phyloP scores from a whole-genome alignment of 345 rosid species.

The Eucalyptus cloeziana region DNA sequence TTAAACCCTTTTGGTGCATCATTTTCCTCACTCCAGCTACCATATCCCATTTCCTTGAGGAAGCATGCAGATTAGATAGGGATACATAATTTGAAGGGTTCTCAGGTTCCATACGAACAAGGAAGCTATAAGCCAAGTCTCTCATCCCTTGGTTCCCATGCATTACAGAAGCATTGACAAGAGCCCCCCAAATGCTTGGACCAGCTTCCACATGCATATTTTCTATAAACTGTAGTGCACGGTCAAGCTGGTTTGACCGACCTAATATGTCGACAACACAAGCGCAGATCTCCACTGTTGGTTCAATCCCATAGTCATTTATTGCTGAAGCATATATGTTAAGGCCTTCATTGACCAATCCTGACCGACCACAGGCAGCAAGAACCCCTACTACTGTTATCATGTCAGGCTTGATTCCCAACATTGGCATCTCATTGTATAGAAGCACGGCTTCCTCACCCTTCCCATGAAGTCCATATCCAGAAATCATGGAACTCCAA shows the following conservation, averaged over 20 bases:
- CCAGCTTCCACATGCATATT: conserved; percentile 46
- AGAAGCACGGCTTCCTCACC: conserved; percentile 45
- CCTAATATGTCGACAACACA: conserved; percentile 60
- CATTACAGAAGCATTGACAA: conserved; percentile 40
- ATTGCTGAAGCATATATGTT: conserved; percentile 17
- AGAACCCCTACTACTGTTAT: conserved; percentile 47
- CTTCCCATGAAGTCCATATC: conserved; percentile 61
- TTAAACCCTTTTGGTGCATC: conserved; percentile 48
- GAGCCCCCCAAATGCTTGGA: conserved; percentile 69
- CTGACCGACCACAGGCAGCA: conserved; percentile 52
- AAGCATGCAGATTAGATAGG: conserved; percentile 49
- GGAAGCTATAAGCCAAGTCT: conserved; percentile 42
- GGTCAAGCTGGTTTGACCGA: conserved; percentile 40
- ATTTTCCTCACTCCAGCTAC: conserved; percentile 48
- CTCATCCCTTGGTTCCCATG: conserved; percentile 53
- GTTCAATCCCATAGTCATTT: conserved; percentile 26
- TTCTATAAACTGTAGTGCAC: conserved; percentile 37
- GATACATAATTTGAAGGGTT: conserved; percentile 56
- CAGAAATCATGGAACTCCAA: conserved; percentile 66
- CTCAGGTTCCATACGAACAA: conserved; percentile 46
- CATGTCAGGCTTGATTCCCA: conserved; percentile 35
- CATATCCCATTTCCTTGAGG: conserved; percentile 43
- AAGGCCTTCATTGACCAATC: conserved; percentile 45
- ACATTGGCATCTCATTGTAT: conserved; percentile 36
- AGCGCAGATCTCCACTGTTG: conserved; percentile 49